Percentiles rank a stretch among this genome's conserved stretches.
These are phyloP conservation scores for Pseudonitzschia delicatissima DNA, from an alignment of 108 stramenopile species.

Conservation along the genomic window DNA sequence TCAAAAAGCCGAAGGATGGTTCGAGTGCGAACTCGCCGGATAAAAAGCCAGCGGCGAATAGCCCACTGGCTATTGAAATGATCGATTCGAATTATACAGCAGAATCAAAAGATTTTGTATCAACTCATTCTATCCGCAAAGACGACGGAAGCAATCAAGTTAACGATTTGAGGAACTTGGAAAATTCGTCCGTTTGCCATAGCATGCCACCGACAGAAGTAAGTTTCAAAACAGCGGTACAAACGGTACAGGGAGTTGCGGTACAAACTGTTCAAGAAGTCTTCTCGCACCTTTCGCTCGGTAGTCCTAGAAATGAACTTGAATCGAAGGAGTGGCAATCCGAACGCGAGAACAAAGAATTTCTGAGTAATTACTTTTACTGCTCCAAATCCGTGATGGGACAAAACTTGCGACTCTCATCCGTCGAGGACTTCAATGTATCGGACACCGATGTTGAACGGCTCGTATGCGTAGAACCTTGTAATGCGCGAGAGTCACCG, in stretches of 20 bases:
- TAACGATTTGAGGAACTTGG: background rate
- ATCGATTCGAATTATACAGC: background rate
- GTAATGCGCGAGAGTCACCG: slow-evolving; percentile 9
- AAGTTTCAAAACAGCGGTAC: slow-evolving; percentile 21
- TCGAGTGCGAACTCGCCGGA: no score
- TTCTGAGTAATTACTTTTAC: slow-evolving; percentile 34
- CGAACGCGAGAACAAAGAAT: slow-evolving; percentile 25
- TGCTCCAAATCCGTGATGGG: background rate
- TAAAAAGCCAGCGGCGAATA: no score
- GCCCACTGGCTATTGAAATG: background rate
- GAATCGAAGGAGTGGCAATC: slow-evolving; percentile 2
- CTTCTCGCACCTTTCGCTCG: slow-evolving; percentile 17
- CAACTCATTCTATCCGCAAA: background rate
- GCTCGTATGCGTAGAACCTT: slow-evolving; percentile 10
- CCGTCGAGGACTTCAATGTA: background rate
- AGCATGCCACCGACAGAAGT: slow-evolving; percentile 13
- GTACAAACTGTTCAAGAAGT: slow-evolving; percentile 24
- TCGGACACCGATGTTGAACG: background rate
- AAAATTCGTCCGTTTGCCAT: slow-evolving; percentile 12
- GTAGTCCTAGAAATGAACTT: background rate
- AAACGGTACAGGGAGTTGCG: slow-evolving; percentile 20
- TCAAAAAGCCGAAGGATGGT: no score
- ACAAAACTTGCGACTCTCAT: background rate
- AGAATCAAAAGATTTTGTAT: background rate
- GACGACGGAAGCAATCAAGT: background rate